phyloP scores from a whole-genome alignment of 331 rosid species.

The Spiraea crenata region DNA sequence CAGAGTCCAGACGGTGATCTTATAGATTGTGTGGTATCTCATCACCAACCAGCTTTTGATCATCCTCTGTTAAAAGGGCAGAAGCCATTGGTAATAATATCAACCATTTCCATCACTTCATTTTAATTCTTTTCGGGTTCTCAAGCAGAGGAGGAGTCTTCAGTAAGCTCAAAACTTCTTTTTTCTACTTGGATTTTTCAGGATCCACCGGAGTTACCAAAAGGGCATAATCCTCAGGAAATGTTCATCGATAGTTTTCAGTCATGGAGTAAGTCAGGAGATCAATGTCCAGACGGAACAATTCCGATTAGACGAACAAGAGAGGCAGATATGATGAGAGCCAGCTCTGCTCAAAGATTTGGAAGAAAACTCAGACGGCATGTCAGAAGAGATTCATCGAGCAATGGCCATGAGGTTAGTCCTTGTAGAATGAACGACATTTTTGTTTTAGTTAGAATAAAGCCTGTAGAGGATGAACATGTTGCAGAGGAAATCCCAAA shows the following conservation, averaged over 20 bases:
- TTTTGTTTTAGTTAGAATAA: no score
- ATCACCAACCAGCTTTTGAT: conserved; percentile 87
- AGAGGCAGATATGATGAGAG: conserved; percentile 75
- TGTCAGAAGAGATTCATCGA: conserved; percentile 74
- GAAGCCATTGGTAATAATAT: conserved; percentile 66
- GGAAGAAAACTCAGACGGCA: conserved; percentile 64
- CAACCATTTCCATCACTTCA: not conserved
- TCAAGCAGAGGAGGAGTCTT: not conserved
- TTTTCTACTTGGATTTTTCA: conserved; percentile 29
- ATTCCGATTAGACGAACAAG: conserved; percentile 91
- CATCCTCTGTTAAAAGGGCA: conserved; percentile 72
- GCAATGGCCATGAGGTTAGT: conserved; percentile 88
- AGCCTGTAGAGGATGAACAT: not conserved
- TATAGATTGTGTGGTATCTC: conserved; percentile 77
- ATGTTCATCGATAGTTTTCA: conserved; percentile 53
- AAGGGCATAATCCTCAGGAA: conserved; percentile 26
- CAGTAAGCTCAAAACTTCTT: not conserved
- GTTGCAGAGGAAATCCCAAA: conserved; percentile 1
- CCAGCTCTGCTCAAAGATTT: conserved; percentile 62
- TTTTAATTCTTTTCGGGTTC: not conserved
- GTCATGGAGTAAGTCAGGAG: conserved; percentile 69
- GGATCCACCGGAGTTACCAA: conserved; percentile 84
- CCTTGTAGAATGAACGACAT: conserved; percentile 3
- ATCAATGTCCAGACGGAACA: conserved; percentile 79
- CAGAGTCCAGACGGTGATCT: conserved; percentile 96